Base-by-base conservation (phyloP, 2,329 filamentous ascomycete genomes). In the Apiospora arundinis region DNA sequence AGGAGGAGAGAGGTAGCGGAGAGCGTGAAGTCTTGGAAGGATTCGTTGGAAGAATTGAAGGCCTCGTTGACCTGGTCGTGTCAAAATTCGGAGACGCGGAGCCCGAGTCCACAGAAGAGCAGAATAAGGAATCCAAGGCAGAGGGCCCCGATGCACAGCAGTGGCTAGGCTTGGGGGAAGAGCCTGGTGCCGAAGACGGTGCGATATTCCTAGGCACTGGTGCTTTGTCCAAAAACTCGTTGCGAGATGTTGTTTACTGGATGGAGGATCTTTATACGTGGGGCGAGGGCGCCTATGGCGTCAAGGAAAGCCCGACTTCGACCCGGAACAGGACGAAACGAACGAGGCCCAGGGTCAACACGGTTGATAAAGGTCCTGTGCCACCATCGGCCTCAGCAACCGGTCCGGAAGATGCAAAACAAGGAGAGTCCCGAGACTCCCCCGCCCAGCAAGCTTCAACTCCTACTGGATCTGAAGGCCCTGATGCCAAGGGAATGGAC, bases 1-100 rank as follows among this genome's bases (percentile, higher is more conserved):
- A 98, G 80, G 96, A 98, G 83, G 94, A 98, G 70, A 92, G 95
- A 80, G 95, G 95, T 5, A 98, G 95, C 79, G 95, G 95, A 44
- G 95, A 98, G 83, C 88, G 95, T 76, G 95, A 97, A 76, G 95
- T 98, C 0, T 85, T 99, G 1, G 95, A 98, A 81, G 94, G 94
- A n/a, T 90, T 97, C 73, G 90, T 94, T 1, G 88, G 87, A 12
- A 87, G 93, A 70, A 93, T 94, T 32, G 92, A 96, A 69, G 96
- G 96, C 0, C 86, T 99, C 49, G 89, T 97, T 7, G 96, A 99
- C 81, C 81, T 98, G 67, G 86, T 98, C 56, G 95, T 98, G 3
- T 95, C 93, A 60, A 92, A 93, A 75, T 98, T 97, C 80, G 95
- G 94, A 21, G 76, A 79, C 28, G 74, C 74, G 11, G 80, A 81